Conservation (phyloP, 1,284 basidiomycete species). For the Crucibulum parvulum region DNA sequence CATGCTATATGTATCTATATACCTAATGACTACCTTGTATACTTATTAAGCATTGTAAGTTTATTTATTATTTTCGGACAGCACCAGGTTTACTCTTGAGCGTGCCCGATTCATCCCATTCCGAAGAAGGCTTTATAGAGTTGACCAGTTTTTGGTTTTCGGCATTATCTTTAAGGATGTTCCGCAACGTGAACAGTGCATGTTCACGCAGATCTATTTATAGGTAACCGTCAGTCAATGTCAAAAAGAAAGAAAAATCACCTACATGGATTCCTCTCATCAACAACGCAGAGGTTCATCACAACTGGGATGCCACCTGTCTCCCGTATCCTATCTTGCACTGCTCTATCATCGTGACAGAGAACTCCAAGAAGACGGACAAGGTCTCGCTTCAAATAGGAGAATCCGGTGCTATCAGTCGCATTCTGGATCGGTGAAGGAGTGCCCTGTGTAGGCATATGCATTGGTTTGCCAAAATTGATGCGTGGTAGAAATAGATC, state of each 20-base stretch:
- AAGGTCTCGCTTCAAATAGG: constrained; percentile 83
- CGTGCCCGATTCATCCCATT: constrained; percentile 66
- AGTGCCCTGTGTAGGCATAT: constrained; percentile 18
- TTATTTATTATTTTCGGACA: constrained; percentile 8
- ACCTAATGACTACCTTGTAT: not conserved
- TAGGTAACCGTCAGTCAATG: constrained; percentile 8
- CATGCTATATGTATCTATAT: not conserved
- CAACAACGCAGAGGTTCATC: constrained; percentile 87
- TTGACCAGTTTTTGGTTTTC: constrained; percentile 85
- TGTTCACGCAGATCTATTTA: constrained; percentile 85
- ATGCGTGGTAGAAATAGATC: constrained; percentile 83
- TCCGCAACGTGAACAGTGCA: constrained; percentile 84
- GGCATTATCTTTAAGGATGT: constrained; percentile 75
- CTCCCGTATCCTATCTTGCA: constrained; percentile 77
- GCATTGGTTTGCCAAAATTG: constrained; percentile 68
- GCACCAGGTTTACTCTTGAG: constrained; percentile 40
- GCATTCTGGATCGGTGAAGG: constrained; percentile 34
- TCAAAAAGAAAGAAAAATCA: constrained; percentile 10
- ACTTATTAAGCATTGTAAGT: not conserved
- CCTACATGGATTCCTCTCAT: constrained; percentile 89
- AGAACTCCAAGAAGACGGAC: constrained; percentile 83
- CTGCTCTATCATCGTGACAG: constrained; percentile 62
- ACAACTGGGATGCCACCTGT: constrained; percentile 81
- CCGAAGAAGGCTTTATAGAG: constrained; percentile 67
- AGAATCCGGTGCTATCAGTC: constrained; percentile 61